These are phyloP conservation scores for Anisodus tanguticus DNA, from an alignment of 257 asterid species.

Conservation along the genomic window DNA sequence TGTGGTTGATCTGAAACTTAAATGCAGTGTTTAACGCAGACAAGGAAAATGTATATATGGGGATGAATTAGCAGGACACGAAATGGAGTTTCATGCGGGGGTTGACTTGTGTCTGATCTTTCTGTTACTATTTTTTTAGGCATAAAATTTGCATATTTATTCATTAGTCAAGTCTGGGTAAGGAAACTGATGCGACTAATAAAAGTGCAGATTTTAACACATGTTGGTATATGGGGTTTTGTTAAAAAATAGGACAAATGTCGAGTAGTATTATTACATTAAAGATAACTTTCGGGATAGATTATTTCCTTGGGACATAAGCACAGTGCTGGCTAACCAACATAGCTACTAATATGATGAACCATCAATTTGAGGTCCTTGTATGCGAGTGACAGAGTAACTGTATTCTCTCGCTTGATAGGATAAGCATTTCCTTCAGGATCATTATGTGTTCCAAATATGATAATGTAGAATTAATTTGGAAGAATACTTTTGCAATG, in stretches of 20 bases:
- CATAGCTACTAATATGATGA: not conserved
- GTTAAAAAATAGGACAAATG: not conserved
- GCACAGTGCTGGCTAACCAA: not conserved
- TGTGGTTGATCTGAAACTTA: not conserved
- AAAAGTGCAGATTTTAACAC: not conserved
- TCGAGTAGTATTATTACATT: not conserved
- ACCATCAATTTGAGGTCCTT: slow-evolving; percentile 12
- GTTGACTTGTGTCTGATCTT: slow-evolving; percentile 3
- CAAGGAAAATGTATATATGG: not conserved
- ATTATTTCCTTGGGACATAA: not conserved
- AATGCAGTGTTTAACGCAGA: not conserved
- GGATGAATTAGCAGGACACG: not conserved
- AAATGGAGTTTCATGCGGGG: not conserved
- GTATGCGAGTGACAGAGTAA: not conserved
- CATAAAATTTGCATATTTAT: not conserved
- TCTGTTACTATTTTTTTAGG: not conserved
- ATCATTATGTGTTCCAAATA: not conserved
- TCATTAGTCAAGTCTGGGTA: not conserved
- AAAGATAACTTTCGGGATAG: not conserved
- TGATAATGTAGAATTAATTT: not conserved
- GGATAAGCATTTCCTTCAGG: slow-evolving; percentile 8
- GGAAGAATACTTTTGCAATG: slow-evolving; percentile 17
- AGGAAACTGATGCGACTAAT: not conserved
- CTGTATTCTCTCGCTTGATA: not conserved
- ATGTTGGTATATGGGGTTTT: not conserved